Conservation (phyloP, 2,329 filamentous ascomycete genomes). For the Pseudocercospora fijiensis region DNA sequence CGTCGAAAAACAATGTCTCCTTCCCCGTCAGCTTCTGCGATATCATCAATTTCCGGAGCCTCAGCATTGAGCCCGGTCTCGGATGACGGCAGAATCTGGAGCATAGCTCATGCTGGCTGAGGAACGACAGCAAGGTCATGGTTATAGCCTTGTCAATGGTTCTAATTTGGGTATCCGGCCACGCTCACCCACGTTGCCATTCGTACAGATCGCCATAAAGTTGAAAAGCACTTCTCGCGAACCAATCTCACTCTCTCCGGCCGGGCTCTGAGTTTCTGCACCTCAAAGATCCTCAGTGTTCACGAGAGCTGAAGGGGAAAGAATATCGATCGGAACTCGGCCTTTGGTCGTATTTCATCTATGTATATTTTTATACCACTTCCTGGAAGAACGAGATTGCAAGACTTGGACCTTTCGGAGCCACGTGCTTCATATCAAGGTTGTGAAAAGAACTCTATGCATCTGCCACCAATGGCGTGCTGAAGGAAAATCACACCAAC, state of each 20-base stretch:
- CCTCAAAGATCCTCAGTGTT: neutral
- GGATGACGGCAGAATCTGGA: neutral
- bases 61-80: neutral
- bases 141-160: neutral
- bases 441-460: neutral
- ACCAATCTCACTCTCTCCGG: too few relatives aligned
- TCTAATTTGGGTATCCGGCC: neutral
- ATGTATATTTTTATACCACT: slow-evolving; percentile 1
- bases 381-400: slow-evolving; percentile 1
- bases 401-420: slow-evolving; percentile 4
- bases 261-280: neutral
- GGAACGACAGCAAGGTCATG: slow-evolving; percentile 1
- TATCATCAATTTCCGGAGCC: neutral
- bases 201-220: neutral
- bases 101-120: neutral
- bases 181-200: neutral
- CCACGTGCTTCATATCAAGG: slow-evolving; percentile 5
- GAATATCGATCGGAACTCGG: neutral
- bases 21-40: neutral
- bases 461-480: slow-evolving; percentile 2
- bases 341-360: neutral
- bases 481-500: slow-evolving; percentile 4
- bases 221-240: neutral
- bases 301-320: neutral
- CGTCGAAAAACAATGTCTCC: neutral